Evolutionary conservation across 2,329 filamentous ascomycete species (phyloP).

Genomic region (Emergomyces pasteurianus): DNA sequence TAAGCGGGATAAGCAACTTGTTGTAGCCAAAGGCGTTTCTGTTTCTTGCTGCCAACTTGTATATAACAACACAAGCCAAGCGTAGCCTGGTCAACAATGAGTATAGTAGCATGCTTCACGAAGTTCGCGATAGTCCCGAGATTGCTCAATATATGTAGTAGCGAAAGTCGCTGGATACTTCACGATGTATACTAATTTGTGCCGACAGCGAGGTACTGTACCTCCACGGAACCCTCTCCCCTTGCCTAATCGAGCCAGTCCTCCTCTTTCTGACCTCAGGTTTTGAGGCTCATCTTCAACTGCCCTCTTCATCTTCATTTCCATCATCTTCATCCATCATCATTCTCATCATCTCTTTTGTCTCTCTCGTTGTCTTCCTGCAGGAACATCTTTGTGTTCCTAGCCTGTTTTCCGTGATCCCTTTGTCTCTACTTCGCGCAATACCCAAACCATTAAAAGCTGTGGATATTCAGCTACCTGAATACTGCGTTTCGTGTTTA

Average conservation of each 20-base stretch:
- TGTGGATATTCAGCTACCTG: not conserved
- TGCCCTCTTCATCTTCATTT: not conserved
- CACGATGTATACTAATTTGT: not conserved
- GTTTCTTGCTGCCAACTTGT: not conserved
- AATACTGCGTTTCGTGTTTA: not conserved
- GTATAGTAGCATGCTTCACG: not conserved
- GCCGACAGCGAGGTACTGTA: not conserved
- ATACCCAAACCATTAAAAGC: not conserved
- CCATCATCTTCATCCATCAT: not conserved
- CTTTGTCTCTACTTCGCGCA: not conserved
- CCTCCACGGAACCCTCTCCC: not conserved
- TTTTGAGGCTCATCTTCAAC: too few species aligned
- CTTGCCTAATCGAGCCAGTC: not conserved
- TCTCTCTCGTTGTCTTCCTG: not conserved
- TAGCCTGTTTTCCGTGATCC: too few species aligned
- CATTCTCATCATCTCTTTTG: not conserved
- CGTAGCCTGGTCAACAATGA: not conserved
- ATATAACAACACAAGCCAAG: not conserved
- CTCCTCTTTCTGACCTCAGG: not conserved
- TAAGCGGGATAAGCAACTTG: not conserved
- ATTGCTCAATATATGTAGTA: not conserved
- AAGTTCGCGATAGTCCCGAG: not conserved
- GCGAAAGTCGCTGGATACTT: not conserved
- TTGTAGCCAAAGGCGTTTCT: too few species aligned
- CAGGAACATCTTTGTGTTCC: not conserved